Base-by-base conservation (phyloP, 352 stramenopile genomes). In the Globisporangium sylvaticum region DNA sequence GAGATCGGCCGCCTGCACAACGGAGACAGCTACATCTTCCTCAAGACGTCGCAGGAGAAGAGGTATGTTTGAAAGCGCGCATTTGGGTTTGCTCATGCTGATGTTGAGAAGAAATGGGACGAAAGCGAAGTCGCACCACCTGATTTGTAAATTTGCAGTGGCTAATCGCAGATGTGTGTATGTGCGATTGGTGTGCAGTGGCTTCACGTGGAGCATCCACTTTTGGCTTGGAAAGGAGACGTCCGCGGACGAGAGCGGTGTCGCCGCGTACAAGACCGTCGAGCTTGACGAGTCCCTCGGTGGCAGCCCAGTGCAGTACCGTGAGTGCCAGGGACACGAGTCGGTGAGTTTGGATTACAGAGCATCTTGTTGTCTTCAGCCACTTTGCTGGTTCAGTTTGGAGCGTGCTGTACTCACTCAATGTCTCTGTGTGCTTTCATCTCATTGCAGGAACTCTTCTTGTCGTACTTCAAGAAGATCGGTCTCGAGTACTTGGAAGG, bases 11-110 rank as follows among this genome's bases (percentile, higher is more conserved):
- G 89, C 65, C 96, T 99, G 68, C 86, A 98, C 83, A 88, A 72
- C n/a, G 97, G 97, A 52, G 97, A 99, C 85, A 98, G 87, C 59
- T 99, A 99, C 84, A 98, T 99, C 75, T 90, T 98, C 58, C 82
- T 98, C 62, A 85, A 92, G 60, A 98, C 94, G 2, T 85, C 69
- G 61, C 70, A 83, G 65, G 73, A 68, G 52, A 73, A 66, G 39
- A 87, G 73, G 79, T 88, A 31, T 50, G 34, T 46, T n/a, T 20
- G 5, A 46, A 15, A 42, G 15, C 37, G 4, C 37, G 37, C 14
- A 18, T n/a, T 46, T 15, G 2, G 14, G 9, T 15, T 44, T 44
- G 34, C 10, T 42, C 66, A 15, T 18, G 8, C 42, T 46, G 8
- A 22, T 53, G 56, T 14, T 46, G 22, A 39, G 20, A 9, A 24